These are phyloP conservation scores for Angomonas desouzai DNA, from an alignment of 208 protist species.

Conservation along the genomic window DNA sequence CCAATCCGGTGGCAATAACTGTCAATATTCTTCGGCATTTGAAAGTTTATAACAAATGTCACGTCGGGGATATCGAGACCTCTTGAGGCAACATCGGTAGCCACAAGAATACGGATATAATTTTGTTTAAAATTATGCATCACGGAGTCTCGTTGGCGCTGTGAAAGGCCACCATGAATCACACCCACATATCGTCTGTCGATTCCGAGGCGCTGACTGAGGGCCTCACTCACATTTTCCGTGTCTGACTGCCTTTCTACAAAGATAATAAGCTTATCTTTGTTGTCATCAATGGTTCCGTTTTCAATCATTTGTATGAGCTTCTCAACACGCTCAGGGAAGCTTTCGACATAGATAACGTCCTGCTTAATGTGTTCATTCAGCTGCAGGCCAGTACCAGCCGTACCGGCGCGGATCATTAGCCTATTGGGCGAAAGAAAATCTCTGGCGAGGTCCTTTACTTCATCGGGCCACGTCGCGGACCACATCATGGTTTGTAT, in stretches of 20 bases:
- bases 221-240: conserved; percentile 50
- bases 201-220: conserved; percentile 67
- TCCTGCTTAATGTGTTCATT: conserved; percentile 84
- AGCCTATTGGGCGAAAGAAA: conserved; percentile 83
- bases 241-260: conserved; percentile 90
- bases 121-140: conserved; percentile 89
- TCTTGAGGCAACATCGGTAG: conserved; percentile 93
- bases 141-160: conserved; percentile 85
- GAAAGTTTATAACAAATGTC: conserved; percentile 92
- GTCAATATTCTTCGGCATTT: conserved; percentile 88
- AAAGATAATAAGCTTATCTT: conserved; percentile 88
- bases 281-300: conserved; percentile 83
- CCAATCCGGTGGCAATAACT: conserved; percentile 96
- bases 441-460: conserved; percentile 74
- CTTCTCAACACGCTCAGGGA: conserved; percentile 58
- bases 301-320: conserved; percentile 68
- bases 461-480: conserved; percentile 89
- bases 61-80: conserved; percentile 94
- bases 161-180: conserved; percentile 94
- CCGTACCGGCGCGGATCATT: conserved; percentile 82
- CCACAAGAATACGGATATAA: conserved; percentile 86
- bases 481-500: conserved; percentile 98
- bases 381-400: conserved; percentile 75
- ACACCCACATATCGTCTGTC: conserved; percentile 67
- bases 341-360: conserved; percentile 55